Conservation (phyloP, 768 basidiomycete genomes). For the Trametes elegans region DNA sequence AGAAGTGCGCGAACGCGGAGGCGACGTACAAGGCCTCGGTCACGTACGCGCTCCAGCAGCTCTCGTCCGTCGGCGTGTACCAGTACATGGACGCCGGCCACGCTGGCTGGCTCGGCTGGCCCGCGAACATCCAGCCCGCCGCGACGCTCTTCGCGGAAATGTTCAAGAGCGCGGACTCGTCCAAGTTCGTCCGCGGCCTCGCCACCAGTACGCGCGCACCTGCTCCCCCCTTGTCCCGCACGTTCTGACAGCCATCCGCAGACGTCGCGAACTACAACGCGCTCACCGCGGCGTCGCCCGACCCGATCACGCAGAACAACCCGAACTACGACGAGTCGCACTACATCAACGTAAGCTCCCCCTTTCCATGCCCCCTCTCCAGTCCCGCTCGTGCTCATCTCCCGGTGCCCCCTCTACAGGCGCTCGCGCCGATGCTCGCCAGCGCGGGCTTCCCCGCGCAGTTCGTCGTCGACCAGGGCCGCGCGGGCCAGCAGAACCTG, state of each 20-base stretch:
- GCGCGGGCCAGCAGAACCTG: constrained; percentile 61
- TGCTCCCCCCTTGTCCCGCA: neutral
- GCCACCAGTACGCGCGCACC: constrained; percentile 43
- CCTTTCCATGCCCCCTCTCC: neutral
- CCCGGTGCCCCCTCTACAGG: constrained; percentile 33
- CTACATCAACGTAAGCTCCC: constrained; percentile 48
- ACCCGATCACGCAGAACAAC: constrained; percentile 60
- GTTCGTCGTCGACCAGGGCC: constrained; percentile 68
- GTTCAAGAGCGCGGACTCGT: constrained; percentile 49
- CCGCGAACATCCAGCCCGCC: constrained; percentile 59
- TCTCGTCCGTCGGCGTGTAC: constrained; percentile 55
- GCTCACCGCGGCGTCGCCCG: constrained; percentile 46
- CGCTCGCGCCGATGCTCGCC: constrained; percentile 46
- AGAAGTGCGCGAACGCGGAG: constrained; percentile 54
- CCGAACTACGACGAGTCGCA: constrained; percentile 59
- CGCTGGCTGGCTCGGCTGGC: constrained; percentile 69
- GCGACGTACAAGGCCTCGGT: constrained; percentile 50
- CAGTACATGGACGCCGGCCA: constrained; percentile 63
- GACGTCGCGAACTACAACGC: constrained; percentile 36
- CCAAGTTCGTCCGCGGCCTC: constrained; percentile 58
- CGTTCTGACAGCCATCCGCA: neutral
- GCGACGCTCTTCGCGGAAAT: constrained; percentile 52
- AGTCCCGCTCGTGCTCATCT: no score
- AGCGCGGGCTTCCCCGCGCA: constrained; percentile 51
- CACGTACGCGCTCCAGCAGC: constrained; percentile 55